A percentile compares a stretch with the other conserved stretches of the same genome.
Evolutionary conservation across 139 green algal species (phyloP).

Genomic region (Ulvella scutata): DNA sequence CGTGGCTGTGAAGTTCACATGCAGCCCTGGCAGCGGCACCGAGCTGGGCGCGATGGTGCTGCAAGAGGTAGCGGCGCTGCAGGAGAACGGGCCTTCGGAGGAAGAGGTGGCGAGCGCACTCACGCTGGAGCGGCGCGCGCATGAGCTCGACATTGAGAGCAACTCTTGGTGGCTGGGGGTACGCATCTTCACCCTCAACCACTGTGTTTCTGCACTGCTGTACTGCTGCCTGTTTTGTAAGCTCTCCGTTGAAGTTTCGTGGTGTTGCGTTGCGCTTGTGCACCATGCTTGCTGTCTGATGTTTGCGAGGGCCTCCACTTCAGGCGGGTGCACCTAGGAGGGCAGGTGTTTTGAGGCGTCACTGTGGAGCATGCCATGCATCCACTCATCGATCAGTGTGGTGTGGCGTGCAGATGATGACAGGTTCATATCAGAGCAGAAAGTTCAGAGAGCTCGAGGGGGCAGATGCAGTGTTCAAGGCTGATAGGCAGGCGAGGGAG

Average conservation of each 20-base stretch:
- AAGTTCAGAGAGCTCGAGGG: neutral
- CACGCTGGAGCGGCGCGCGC: neutral
- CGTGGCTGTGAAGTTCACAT: constrained; percentile 63
- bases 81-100: constrained; percentile 26
- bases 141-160: neutral
- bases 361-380: no score
- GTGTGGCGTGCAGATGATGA: constrained; percentile 2
- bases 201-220: no score
- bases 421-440: neutral
- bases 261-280: no score
- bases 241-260: no score
- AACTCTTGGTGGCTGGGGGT: neutral
- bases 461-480: neutral
- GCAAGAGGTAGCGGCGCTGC: constrained; percentile 31
- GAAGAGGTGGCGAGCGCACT: constrained; percentile 40
- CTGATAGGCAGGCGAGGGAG: neutral
- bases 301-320: no score
- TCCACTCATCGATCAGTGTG: no score
- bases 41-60: constrained; percentile 42
- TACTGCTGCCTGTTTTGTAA: no score
- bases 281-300: no score
- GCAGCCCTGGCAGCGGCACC: constrained; percentile 41
- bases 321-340: no score
- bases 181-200: no score
- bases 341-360: no score